phyloP scores from a whole-genome alignment of 2,329 filamentous ascomycete species.

The Venturia aucupariae region DNA sequence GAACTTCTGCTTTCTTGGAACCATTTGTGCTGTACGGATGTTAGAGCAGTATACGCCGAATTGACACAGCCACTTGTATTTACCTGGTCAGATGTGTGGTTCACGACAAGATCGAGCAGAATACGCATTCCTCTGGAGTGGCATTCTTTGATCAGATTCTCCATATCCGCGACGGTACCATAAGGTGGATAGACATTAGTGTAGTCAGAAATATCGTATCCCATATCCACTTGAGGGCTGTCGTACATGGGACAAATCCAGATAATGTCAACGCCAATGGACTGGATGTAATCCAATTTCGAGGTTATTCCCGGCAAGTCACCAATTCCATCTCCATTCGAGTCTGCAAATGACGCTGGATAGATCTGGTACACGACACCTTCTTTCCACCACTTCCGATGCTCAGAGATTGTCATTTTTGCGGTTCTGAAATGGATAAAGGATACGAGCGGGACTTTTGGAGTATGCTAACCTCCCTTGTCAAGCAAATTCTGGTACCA shows the following conservation, averaged over 20 bases:
- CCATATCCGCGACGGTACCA: constrained; percentile 57
- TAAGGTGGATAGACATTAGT: constrained; percentile 56
- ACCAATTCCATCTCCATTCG: constrained; percentile 51
- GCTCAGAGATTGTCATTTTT: constrained; percentile 10
- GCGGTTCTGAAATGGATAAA: background rate
- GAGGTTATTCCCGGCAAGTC: constrained; percentile 55
- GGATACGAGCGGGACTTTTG: background rate
- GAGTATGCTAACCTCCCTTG: background rate
- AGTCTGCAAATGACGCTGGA: constrained; percentile 39
- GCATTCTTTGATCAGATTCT: constrained; percentile 49
- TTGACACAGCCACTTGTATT: background rate
- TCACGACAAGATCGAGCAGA: constrained; percentile 68
- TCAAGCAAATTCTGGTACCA: background rate
- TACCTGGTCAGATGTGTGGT: constrained; percentile 57
- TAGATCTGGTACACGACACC: constrained; percentile 38
- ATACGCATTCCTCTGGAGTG: constrained; percentile 58
- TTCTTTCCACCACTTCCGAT: constrained; percentile 36
- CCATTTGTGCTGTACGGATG: constrained; percentile 36
- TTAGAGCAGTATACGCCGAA: background rate
- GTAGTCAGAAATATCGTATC: constrained; percentile 62
- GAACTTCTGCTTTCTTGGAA: constrained; percentile 57
- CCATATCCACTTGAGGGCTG: constrained; percentile 58
- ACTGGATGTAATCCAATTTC: constrained; percentile 52
- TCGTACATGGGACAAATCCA: constrained; percentile 61
- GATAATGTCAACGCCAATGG: constrained; percentile 53